Percentiles rank a stretch among this genome's conserved stretches.
Evolutionary conservation across 768 basidiomycete species (phyloP).

Genomic region (Lyophyllum semitale): DNA sequence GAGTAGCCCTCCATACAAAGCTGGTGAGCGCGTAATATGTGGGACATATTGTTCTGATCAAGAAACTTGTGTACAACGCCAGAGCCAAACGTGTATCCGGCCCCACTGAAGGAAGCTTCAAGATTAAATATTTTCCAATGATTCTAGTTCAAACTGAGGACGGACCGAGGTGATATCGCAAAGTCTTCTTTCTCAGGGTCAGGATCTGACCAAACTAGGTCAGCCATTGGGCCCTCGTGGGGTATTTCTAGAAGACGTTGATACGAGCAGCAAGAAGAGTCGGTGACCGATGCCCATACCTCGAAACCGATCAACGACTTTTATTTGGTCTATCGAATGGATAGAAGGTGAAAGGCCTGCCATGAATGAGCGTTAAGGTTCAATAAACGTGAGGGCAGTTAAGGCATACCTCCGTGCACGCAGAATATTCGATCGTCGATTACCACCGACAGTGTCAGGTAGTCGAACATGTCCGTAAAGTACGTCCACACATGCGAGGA

Average conservation of each 20-base stretch:
- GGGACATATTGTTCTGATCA: constrained; percentile 93
- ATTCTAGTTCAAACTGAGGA: constrained; percentile 21
- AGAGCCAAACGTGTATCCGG: constrained; percentile 98
- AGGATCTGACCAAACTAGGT: constrained; percentile 99
- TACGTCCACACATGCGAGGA: constrained; percentile 97
- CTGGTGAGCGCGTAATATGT: constrained; percentile 97
- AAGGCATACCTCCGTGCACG: constrained; percentile 85
- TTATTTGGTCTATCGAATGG: constrained; percentile 99
- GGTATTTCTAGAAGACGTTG: constrained; percentile 78
- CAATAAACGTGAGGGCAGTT: constrained; percentile 5
- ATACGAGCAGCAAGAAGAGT: constrained; percentile 18
- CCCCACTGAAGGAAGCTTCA: constrained; percentile 63
- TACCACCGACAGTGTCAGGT: constrained; percentile 93
- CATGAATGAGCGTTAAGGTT: constrained; percentile 14
- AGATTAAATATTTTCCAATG: constrained; percentile 12
- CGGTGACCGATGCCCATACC: constrained; percentile 45
- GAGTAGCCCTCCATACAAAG: constrained; percentile 99
- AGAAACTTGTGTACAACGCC: constrained; percentile 98
- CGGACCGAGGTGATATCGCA: constrained; percentile 94
- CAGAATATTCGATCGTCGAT: constrained; percentile 99
- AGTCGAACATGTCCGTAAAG: constrained; percentile 99
- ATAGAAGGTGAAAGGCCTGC: constrained; percentile 95
- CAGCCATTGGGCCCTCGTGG: constrained; percentile 99
- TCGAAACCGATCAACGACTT: constrained; percentile 97
- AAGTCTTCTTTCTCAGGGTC: constrained; percentile 99